These are phyloP conservation scores for Peniophora sp. DNA, from an alignment of 1,284 basidiomycete species.

Conservation along the genomic window DNA sequence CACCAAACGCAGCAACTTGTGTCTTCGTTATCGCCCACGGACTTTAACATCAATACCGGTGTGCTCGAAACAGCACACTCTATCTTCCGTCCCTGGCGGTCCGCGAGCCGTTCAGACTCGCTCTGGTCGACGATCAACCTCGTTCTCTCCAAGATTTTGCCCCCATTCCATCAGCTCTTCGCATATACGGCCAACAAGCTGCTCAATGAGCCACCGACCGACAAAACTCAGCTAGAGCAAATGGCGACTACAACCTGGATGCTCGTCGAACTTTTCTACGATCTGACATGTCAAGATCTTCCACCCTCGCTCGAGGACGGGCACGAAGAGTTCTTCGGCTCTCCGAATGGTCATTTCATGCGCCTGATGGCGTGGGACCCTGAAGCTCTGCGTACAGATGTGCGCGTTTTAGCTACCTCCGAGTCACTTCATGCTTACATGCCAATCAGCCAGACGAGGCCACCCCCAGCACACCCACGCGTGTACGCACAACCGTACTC, in stretches of 20 bases:
- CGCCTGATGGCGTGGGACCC: slow-evolving; percentile 78
- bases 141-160: slow-evolving; percentile 79
- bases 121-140: slow-evolving; percentile 92
- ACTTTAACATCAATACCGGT: slow-evolving; percentile 84
- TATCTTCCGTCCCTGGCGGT: slow-evolving; percentile 91
- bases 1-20: slow-evolving; percentile 67
- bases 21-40: slow-evolving; percentile 62
- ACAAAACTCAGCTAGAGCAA: slow-evolving; percentile 33
- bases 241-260: slow-evolving; percentile 73
- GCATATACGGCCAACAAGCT: slow-evolving; percentile 52
- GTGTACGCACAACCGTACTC: slow-evolving; percentile 85
- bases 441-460: slow-evolving; percentile 68
- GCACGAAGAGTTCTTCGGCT: slow-evolving; percentile 74
- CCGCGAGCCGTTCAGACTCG: slow-evolving; percentile 81
- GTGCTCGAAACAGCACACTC: slow-evolving; percentile 93
- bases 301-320: slow-evolving; percentile 93
- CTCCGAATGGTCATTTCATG: slow-evolving; percentile 64
- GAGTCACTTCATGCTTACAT: slow-evolving; percentile 8
- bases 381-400: slow-evolving; percentile 61
- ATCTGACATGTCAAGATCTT: slow-evolving; percentile 92
- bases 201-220: slow-evolving; percentile 30
- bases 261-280: slow-evolving; percentile 86
- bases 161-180: slow-evolving; percentile 82
- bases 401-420: slow-evolving; percentile 28
- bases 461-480: slow-evolving; percentile 75